Conservation (phyloP, 139 green algal genomes). For the Zygnema cylindricum region DNA sequence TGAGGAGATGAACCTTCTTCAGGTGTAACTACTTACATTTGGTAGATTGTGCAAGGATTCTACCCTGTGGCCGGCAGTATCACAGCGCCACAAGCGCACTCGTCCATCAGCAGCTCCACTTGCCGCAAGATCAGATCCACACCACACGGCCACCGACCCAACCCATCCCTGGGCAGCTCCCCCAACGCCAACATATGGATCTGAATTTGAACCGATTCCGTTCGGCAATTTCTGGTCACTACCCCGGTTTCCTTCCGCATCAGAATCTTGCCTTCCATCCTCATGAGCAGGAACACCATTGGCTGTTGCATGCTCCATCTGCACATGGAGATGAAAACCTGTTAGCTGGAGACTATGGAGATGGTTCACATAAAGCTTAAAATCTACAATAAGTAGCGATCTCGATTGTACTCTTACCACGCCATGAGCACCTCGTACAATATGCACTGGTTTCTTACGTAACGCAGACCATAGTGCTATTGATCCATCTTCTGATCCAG, state of each 20-base stretch:
- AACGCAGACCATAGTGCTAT: constrained; percentile 68
- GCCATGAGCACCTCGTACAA: constrained; percentile 65
- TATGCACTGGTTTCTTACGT: constrained; percentile 79
- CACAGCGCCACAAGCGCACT: constrained; percentile 84
- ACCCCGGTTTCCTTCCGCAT: neutral
- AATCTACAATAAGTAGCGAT: too few relatives aligned
- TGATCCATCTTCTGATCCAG: constrained; percentile 75
- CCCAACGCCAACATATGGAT: neutral
- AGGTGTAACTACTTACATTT: too few relatives aligned
- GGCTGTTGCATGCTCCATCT: neutral
- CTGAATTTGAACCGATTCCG: neutral
- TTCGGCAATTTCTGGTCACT: neutral
- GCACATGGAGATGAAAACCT: too few relatives aligned
- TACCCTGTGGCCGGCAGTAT: constrained; percentile 30
- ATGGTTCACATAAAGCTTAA: too few relatives aligned
- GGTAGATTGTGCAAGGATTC: constrained; percentile 74
- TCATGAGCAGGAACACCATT: neutral
- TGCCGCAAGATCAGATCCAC: constrained; percentile 80
- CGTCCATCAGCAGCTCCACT: constrained; percentile 86
- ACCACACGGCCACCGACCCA: constrained; percentile 74
- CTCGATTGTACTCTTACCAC: neutral
- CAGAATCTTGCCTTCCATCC: neutral
- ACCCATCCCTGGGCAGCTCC: constrained; percentile 74
- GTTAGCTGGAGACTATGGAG: too few relatives aligned
- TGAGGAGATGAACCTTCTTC: too few relatives aligned